Conservation (phyloP, 1,284 basidiomycete species). For the Peniophora sp. region DNA sequence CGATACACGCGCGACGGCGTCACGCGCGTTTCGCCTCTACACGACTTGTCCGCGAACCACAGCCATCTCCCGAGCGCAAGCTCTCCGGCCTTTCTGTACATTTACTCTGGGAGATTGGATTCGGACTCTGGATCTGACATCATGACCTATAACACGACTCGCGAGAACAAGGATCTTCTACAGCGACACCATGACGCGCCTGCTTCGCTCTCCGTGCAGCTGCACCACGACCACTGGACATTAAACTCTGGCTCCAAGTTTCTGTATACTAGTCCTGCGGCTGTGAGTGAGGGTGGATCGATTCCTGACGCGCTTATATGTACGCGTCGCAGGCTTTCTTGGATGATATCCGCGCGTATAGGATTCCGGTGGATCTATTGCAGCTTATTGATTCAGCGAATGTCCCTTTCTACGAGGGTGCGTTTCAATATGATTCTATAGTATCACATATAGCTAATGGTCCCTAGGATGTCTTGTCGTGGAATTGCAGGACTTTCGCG, state of each 20-base stretch:
- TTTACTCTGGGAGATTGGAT: no score
- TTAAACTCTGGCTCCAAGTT: conserved; percentile 72
- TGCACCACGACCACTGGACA: conserved; percentile 71
- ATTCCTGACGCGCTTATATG: conserved; percentile 2
- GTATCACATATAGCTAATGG: background rate
- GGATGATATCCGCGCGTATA: conserved; percentile 70
- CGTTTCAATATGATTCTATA: conserved; percentile 7
- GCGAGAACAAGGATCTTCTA: conserved; percentile 50
- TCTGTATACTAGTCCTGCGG: conserved; percentile 68
- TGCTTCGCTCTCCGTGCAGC: conserved; percentile 68
- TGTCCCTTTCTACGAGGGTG: conserved; percentile 76
- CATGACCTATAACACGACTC: conserved; percentile 65
- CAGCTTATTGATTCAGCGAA: conserved; percentile 63
- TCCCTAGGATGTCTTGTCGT: conserved; percentile 69
- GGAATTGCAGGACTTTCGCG: conserved; percentile 67
- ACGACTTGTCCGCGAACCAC: no score
- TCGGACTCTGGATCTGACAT: conserved; percentile 27
- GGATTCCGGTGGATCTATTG: conserved; percentile 76
- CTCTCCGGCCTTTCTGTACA: no score
- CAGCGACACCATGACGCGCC: conserved; percentile 45
- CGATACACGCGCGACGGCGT: background rate
- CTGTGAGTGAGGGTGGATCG: conserved; percentile 33
- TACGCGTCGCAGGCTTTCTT: conserved; percentile 47
- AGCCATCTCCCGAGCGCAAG: no score
- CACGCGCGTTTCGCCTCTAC: background rate